These are phyloP conservation scores for Citrullus mucosospermus DNA, from an alignment of 306 rosid species.

Conservation along the genomic window DNA sequence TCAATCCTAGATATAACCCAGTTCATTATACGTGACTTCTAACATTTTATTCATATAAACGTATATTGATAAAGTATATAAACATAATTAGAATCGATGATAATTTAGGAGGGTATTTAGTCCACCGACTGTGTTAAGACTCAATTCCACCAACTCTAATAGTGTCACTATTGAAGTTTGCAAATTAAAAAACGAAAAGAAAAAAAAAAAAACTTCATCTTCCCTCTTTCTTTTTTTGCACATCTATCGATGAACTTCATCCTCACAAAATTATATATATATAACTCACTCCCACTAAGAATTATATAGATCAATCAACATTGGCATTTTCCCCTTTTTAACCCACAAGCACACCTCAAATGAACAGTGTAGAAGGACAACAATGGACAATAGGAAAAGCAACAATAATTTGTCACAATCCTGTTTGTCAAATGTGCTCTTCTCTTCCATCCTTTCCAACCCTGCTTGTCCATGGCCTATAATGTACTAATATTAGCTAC, in stretches of 20 bases:
- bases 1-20: neutral
- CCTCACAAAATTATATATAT: too few species aligned
- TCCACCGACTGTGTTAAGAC: too few species aligned
- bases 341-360: neutral
- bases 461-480: neutral
- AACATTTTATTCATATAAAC: too few species aligned
- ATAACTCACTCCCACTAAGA: neutral
- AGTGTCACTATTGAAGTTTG: too few species aligned
- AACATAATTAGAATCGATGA: too few species aligned
- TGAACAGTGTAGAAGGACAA: neutral
- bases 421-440: neutral
- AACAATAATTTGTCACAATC: neutral
- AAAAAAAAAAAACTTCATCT: too few species aligned
- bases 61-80: neutral
- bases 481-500: neutral
- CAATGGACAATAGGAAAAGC: neutral
- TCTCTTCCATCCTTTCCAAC: neutral
- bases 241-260: too few species aligned
- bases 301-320: neutral
- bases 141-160: too few species aligned
- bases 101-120: too few species aligned
- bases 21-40: neutral
- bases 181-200: too few species aligned
- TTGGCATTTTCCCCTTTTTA: neutral
- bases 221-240: too few species aligned